Evolutionary conservation across 305 asterid species (phyloP).

Genomic region (Andrographis paniculata): DNA sequence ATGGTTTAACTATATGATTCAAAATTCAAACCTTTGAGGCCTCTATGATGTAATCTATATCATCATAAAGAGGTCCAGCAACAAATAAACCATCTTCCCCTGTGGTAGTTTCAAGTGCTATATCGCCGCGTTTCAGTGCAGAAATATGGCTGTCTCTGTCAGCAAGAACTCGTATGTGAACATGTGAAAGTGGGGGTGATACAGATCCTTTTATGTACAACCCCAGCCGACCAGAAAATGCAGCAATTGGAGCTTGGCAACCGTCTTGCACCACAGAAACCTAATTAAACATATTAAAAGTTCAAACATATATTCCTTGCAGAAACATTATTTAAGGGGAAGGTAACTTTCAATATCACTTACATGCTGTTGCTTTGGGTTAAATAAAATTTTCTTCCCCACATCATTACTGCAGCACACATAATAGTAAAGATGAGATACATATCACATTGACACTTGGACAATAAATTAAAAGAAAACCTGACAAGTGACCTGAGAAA

Average conservation of each 20-base stretch:
- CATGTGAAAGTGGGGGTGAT: slow-evolving; percentile 80
- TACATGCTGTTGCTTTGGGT: slow-evolving; percentile 78
- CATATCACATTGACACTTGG: slow-evolving; percentile 5
- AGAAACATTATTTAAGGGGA: slow-evolving; percentile 12
- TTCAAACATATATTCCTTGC: slow-evolving; percentile 9
- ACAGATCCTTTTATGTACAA: slow-evolving; percentile 90
- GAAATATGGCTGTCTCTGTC: slow-evolving; percentile 52
- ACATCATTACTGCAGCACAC: slow-evolving; percentile 57
- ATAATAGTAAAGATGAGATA: slow-evolving; percentile 22
- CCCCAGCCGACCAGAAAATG: slow-evolving; percentile 75
- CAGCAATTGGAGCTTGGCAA: slow-evolving; percentile 75
- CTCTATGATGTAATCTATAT: slow-evolving; percentile 49
- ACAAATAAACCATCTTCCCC: slow-evolving; percentile 58
- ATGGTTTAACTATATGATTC: slow-evolving; percentile 11
- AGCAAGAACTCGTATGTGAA: slow-evolving; percentile 60
- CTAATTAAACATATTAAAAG: slow-evolving; percentile 32
- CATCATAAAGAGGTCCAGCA: slow-evolving; percentile 96
- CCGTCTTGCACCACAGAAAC: slow-evolving; percentile 59
- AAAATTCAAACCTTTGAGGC: slow-evolving; percentile 80
- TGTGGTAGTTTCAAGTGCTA: slow-evolving; percentile 64
- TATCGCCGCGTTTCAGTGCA: slow-evolving; percentile 56
- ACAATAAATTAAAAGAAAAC: background rate
- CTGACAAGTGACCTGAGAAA: background rate
- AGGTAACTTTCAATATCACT: slow-evolving; percentile 25
- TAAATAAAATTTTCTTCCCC: slow-evolving; percentile 55